Evolutionary conservation across 2,329 filamentous ascomycete genomes (phyloP).

Genomic region (Zymoseptoria brevis): DNA sequence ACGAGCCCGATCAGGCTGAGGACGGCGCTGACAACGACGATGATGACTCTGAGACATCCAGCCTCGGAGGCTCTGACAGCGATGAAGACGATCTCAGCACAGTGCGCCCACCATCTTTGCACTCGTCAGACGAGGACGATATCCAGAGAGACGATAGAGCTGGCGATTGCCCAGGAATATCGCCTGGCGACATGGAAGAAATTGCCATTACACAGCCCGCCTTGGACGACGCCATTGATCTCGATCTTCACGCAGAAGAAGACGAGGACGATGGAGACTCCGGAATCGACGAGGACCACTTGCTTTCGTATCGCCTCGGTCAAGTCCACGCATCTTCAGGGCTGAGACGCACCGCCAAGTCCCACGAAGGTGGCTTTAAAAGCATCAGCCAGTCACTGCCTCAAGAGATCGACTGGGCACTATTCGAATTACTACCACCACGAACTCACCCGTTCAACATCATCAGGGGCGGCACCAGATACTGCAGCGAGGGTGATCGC

Average conservation of each 20-base stretch:
- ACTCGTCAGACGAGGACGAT: constrained; percentile 18
- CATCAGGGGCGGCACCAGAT: constrained; percentile 49
- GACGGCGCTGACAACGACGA: constrained; percentile 32
- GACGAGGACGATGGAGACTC: constrained; percentile 63
- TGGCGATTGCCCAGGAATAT: constrained; percentile 70
- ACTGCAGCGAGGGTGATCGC: constrained; percentile 25
- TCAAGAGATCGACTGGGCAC: constrained; percentile 92
- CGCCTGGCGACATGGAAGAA: constrained; percentile 64
- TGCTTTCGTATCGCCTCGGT: constrained; percentile 72
- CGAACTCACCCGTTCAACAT: constrained; percentile 65
- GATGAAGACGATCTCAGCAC: constrained; percentile 45
- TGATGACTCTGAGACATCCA: constrained; percentile 25
- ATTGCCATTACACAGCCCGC: constrained; percentile 87
- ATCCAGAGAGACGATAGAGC: constrained; percentile 10
- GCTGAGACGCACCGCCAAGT: constrained; percentile 52
- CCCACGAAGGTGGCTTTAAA: constrained; percentile 26
- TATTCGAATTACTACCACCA: constrained; percentile 69
- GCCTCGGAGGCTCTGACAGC: constrained; percentile 39
- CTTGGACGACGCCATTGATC: constrained; percentile 60
- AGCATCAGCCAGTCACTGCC: constrained; percentile 56
- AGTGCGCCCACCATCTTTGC: constrained; percentile 23
- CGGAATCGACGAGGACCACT: constrained; percentile 71
- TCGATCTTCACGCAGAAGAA: constrained; percentile 71
- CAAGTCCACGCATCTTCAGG: constrained; percentile 85
- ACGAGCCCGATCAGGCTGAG: constrained; percentile 37